These are phyloP conservation scores for Ustanciosporium gigantosporum DNA, from an alignment of 1,284 basidiomycete species.

Conservation along the genomic window DNA sequence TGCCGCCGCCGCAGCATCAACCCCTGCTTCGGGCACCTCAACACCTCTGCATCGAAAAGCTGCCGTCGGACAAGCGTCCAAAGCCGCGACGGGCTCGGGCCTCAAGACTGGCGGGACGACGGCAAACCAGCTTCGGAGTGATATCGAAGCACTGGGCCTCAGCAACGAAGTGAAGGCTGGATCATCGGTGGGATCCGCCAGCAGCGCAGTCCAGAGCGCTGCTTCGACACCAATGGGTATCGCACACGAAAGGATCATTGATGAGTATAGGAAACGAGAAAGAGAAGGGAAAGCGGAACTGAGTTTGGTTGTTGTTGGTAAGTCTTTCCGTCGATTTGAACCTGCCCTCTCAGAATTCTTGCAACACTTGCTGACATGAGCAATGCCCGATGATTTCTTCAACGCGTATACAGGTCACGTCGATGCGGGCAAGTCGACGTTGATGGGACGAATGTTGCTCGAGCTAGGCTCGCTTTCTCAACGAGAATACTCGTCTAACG, in stretches of 20 bases:
- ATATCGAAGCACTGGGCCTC: conserved; percentile 45
- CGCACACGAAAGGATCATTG: conserved; percentile 80
- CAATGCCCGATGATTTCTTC: too few relatives aligned
- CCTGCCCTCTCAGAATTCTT: too few relatives aligned
- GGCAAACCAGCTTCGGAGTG: conserved; percentile 48
- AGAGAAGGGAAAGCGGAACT: conserved; percentile 72
- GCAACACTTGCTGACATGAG: too few relatives aligned
- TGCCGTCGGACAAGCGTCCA: conserved; percentile 33
- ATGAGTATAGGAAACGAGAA: conserved; percentile 72
- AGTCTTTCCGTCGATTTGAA: too few relatives aligned
- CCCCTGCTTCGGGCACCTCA: conserved; percentile 32
- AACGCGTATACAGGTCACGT: conserved; percentile 75
- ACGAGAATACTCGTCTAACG: conserved; percentile 80
- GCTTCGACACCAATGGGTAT: conserved; percentile 68
- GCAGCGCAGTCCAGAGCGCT: conserved; percentile 61
- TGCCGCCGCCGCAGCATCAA: conserved; percentile 23
- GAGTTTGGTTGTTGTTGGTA: conserved; percentile 91
- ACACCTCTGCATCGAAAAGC: conserved; percentile 36
- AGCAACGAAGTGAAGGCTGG: conserved; percentile 23
- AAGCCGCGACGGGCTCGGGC: conserved; percentile 22
- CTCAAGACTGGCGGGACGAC: conserved; percentile 62
- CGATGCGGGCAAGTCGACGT: conserved; percentile 95
- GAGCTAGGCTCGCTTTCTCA: conserved; percentile 87
- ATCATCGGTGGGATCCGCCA: conserved; percentile 22
- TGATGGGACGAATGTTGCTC: conserved; percentile 92